A percentile compares a stretch with the other conserved stretches of the same genome.
Evolutionary conservation across 2,329 filamentous ascomycete genomes (phyloP).

Genomic region (Graphilbum ipis-grandicollis): DNA sequence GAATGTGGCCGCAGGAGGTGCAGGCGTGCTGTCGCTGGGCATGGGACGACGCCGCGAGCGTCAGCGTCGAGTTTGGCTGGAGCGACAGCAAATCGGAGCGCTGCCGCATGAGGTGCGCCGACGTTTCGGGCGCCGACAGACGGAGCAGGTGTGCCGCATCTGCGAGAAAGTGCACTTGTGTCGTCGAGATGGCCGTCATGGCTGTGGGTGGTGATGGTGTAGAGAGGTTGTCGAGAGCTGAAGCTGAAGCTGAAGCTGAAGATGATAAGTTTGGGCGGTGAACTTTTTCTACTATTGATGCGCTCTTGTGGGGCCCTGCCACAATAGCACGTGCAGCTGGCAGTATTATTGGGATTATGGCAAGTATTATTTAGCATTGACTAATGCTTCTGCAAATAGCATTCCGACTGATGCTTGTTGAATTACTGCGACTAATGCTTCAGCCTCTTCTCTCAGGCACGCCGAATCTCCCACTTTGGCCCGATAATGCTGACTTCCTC

Average conservation of each 20-base stretch:
- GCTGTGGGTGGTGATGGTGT: not conserved
- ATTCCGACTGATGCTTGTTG: no score
- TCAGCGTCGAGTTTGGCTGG: constrained; percentile 11
- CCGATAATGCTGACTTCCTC: constrained; percentile 90
- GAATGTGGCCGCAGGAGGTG: constrained; percentile 41
- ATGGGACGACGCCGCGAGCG: constrained; percentile 23
- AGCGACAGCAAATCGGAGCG: constrained; percentile 31
- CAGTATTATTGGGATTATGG: no score
- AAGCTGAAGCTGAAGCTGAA: no score
- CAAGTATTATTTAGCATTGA: no score
- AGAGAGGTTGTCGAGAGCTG: not conserved
- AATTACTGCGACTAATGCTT: no score
- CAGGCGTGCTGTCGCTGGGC: constrained; percentile 38
- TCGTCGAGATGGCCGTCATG: constrained; percentile 1
- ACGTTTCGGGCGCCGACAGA: constrained; percentile 33
- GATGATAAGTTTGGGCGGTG: no score
- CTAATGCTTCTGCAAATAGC: no score
- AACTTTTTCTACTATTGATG: no score
- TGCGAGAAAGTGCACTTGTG: constrained; percentile 28
- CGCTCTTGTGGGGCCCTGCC: no score
- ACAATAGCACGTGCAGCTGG: no score
- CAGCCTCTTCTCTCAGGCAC: constrained; percentile 31
- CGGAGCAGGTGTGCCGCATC: constrained; percentile 42
- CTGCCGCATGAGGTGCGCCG: constrained; percentile 40
- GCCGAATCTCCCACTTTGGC: constrained; percentile 67